These are phyloP conservation scores for Eutrema yunnanense DNA, from an alignment of 345 rosid species.

Conservation along the genomic window DNA sequence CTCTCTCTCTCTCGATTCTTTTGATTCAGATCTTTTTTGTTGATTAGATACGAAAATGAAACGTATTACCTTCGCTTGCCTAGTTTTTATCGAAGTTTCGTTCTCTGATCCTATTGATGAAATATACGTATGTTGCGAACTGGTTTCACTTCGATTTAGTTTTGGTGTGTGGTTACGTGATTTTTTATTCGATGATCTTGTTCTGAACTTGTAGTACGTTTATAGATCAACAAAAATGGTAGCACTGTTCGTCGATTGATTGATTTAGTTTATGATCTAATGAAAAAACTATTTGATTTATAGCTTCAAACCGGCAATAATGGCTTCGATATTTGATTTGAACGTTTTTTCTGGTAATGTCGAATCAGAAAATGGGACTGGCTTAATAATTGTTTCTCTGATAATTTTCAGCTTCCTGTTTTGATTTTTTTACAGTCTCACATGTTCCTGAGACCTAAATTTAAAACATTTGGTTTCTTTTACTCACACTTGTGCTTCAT, in stretches of 20 bases:
- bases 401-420: not conserved
- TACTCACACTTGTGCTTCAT: not conserved
- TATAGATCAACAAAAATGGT: not conserved
- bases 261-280: not conserved
- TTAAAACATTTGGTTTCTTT: not conserved
- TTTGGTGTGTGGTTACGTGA: not conserved
- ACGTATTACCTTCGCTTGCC: not conserved
- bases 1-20: not conserved
- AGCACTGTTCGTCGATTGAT: not conserved
- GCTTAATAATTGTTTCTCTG: no score
- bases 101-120: slow-evolving; percentile 13
- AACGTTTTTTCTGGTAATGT: no score
- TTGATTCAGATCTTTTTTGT: not conserved
- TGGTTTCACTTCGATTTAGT: not conserved
- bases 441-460: not conserved
- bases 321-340: not conserved
- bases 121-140: not conserved
- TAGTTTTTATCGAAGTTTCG: slow-evolving; percentile 17
- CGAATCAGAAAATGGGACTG: no score
- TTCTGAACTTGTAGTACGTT: not conserved
- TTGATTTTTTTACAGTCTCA: not conserved
- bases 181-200: not conserved
- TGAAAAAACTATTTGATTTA: not conserved
- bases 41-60: not conserved
- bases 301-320: not conserved